A percentile compares a stretch with the other conserved stretches of the same genome.
Conservation (phyloP, 352 stramenopile species). For the Halophytophthora batemanensis region DNA sequence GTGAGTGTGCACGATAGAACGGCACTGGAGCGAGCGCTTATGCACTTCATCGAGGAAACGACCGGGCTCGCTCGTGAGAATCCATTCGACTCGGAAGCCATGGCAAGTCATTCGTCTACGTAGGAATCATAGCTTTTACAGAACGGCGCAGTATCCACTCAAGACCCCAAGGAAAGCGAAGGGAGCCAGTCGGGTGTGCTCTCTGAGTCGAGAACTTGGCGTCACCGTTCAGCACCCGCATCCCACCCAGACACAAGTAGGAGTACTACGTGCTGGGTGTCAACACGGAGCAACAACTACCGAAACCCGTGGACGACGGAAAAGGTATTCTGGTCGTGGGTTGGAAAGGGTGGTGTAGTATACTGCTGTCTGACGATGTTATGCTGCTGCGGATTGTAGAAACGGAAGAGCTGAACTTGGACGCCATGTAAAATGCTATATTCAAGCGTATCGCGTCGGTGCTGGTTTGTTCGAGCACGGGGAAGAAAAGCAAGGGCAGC, state of each 20-base stretch:
- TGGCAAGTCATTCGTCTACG: constrained; percentile 6
- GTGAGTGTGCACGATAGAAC: constrained; percentile 69
- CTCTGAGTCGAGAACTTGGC: constrained; percentile 59
- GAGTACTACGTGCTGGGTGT: constrained; percentile 60
- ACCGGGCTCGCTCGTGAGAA: constrained; percentile 59
- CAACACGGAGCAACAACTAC: constrained; percentile 10
- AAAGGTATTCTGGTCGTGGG: constrained; percentile 4
- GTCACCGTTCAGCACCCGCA: constrained; percentile 75
- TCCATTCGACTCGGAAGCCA: constrained; percentile 17
- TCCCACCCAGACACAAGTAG: constrained; percentile 53
- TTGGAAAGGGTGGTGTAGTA: constrained; percentile 2
- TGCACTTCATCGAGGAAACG: constrained; percentile 71
- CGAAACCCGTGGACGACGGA: constrained; percentile 35
- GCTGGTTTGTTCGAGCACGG: constrained; percentile 50
- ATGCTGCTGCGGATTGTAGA: constrained; percentile 21
- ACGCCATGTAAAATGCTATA: constrained; percentile 76
- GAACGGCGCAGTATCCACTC: neutral
- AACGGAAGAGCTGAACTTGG: constrained; percentile 50
- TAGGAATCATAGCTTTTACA: constrained; percentile 6
- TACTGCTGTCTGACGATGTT: neutral
- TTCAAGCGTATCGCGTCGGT: constrained; percentile 80
- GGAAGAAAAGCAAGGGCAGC: constrained; percentile 50
- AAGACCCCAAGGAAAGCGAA: constrained; percentile 1
- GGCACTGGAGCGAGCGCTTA: constrained; percentile 51
- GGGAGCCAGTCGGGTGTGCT: constrained; percentile 13